Evolutionary conservation across 2,329 filamentous ascomycete genomes (phyloP).

Genomic region (Aspergillus eucalypticola): DNA sequence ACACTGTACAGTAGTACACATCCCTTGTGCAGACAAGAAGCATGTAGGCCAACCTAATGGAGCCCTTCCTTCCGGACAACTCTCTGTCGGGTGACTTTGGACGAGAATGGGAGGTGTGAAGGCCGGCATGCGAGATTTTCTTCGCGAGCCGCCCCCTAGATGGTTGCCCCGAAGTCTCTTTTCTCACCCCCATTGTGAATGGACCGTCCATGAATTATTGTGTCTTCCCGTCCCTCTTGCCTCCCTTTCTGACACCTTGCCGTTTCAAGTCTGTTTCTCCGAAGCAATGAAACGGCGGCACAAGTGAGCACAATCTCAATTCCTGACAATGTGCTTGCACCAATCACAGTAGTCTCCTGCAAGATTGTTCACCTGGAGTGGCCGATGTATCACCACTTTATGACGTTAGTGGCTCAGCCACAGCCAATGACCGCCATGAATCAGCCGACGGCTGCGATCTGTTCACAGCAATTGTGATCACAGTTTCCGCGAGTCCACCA

Average conservation of each 20-base stretch:
- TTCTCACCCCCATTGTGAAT: background rate
- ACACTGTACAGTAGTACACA: too few species aligned
- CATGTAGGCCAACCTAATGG: background rate
- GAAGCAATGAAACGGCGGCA: slow-evolving; percentile 5
- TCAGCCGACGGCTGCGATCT: background rate
- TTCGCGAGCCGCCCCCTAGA: slow-evolving; percentile 5
- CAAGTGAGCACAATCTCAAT: background rate
- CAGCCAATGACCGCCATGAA: slow-evolving; percentile 2
- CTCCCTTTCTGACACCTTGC: slow-evolving; percentile 13
- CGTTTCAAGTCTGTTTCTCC: slow-evolving; percentile 19
- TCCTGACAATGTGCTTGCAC: background rate
- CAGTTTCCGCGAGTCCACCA: background rate
- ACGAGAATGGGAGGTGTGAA: slow-evolving; percentile 1
- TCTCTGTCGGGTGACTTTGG: background rate
- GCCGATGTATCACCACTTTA: background rate
- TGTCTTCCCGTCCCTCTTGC: slow-evolving; percentile 2
- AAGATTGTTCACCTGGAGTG: background rate
- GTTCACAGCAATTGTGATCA: background rate
- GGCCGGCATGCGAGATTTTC: slow-evolving; percentile 4
- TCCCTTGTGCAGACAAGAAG: background rate
- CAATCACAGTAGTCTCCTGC: background rate
- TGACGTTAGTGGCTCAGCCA: slow-evolving; percentile 9
- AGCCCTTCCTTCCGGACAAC: background rate
- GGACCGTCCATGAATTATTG: background rate
- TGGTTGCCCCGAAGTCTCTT: background rate